These are phyloP conservation scores for Colletotrichum musicola DNA, from an alignment of 2,329 filamentous ascomycete genomes.

Conservation along the genomic window DNA sequence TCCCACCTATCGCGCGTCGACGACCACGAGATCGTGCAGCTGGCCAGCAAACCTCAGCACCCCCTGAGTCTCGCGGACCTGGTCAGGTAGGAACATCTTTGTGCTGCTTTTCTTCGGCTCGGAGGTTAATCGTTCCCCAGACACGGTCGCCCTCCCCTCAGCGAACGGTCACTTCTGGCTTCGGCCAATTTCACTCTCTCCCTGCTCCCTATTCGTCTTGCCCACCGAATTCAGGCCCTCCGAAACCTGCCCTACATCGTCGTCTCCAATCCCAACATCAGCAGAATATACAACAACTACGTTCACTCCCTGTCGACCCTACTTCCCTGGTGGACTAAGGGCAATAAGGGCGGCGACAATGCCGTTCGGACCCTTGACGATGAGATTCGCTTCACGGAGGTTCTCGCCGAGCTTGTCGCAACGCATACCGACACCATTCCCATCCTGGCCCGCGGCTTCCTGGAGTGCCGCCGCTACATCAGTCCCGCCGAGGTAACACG, in stretches of 20 bases:
- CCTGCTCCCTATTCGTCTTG: slow-evolving; percentile 90
- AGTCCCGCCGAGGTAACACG: slow-evolving; percentile 83
- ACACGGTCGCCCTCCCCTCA: slow-evolving; percentile 86
- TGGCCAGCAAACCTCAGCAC: slow-evolving; percentile 84
- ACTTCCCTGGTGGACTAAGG: slow-evolving; percentile 75
- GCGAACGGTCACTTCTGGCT: slow-evolving; percentile 81
- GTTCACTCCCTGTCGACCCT: slow-evolving; percentile 92
- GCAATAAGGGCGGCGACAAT: slow-evolving; percentile 50
- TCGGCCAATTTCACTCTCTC: slow-evolving; percentile 97
- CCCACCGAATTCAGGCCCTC: slow-evolving; percentile 92
- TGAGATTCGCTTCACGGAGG: slow-evolving; percentile 90
- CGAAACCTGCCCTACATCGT: slow-evolving; percentile 97
- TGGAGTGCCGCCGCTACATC: slow-evolving; percentile 94
- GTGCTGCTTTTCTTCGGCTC: not conserved
- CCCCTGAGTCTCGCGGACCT: slow-evolving; percentile 88
- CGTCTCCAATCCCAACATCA: slow-evolving; percentile 96
- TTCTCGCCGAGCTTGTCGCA: slow-evolving; percentile 93
- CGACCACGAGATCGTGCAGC: slow-evolving; percentile 76
- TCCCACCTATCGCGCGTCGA: slow-evolving; percentile 39
- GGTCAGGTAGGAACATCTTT: slow-evolving; percentile 73
- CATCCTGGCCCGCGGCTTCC: slow-evolving; percentile 89
- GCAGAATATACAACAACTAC: slow-evolving; percentile 96
- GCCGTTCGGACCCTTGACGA: slow-evolving; percentile 83
- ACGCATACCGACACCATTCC: slow-evolving; percentile 97
- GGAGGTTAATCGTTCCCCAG: slow-evolving; percentile 48